Conservation (phyloP, 331 rosid species). For the Spiraea crenata region DNA sequence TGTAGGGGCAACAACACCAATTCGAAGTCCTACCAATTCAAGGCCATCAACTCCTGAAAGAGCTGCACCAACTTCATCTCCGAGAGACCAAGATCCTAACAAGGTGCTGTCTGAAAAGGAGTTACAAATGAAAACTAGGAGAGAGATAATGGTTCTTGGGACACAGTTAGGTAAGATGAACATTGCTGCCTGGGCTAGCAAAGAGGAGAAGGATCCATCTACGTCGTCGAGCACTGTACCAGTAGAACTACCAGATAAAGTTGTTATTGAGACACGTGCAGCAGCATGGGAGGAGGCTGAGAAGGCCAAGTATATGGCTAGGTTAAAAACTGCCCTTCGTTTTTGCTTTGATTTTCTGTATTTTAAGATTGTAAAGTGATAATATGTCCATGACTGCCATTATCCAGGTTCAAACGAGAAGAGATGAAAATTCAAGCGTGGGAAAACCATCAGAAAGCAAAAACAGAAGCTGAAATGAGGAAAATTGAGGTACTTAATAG, state of each 20-base stretch:
- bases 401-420: conserved; percentile 84
- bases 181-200: conserved; percentile 99
- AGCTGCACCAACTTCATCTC: conserved; percentile 40
- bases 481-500: conserved; percentile 69
- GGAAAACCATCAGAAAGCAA: conserved; percentile 96
- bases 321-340: conserved; percentile 40
- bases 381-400: conserved; percentile 30
- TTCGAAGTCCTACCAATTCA: conserved; percentile 83
- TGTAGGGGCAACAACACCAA: conserved; percentile 87
- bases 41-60: conserved; percentile 79
- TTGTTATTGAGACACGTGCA: conserved; percentile 74
- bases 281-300: conserved; percentile 96
- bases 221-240: conserved; percentile 54
- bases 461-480: conserved; percentile 93
- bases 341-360: conserved; percentile 9
- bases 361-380: conserved; percentile 16
- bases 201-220: conserved; percentile 86
- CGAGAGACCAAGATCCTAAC: conserved; percentile 30
- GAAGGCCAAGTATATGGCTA: conserved; percentile 87
- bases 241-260: conserved; percentile 40
- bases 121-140: conserved; percentile 86
- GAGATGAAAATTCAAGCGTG: conserved; percentile 95
- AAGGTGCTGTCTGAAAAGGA: conserved; percentile 78
- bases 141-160: conserved; percentile 89
- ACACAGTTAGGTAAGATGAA: conserved; percentile 87